Evolutionary conservation across 202 grass and related monocot genomes (phyloP).

Genomic region (Schoenoplectus tabernaemontani): DNA sequence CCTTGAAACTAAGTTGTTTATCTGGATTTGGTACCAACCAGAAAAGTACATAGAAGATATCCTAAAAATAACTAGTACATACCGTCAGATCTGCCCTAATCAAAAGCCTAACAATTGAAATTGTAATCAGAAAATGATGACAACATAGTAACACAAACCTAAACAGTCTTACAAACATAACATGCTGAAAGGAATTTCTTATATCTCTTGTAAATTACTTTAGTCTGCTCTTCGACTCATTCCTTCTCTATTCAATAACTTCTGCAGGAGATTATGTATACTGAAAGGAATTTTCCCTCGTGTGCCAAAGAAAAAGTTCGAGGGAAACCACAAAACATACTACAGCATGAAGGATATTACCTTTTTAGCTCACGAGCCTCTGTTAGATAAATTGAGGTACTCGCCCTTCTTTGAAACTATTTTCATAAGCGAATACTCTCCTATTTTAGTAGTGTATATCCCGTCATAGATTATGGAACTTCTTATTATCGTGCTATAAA

Average conservation of each 20-base stretch:
- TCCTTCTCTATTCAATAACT: neutral
- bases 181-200: too few species aligned
- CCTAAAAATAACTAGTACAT: too few species aligned
- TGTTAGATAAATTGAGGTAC: conserved; percentile 80
- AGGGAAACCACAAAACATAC: conserved; percentile 95
- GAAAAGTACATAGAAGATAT: too few species aligned
- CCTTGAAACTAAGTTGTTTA: too few species aligned
- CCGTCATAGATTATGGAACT: neutral
- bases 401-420: neutral
- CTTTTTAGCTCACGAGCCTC: conserved; percentile 69
- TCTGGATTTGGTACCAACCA: too few species aligned
- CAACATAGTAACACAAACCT: too few species aligned
- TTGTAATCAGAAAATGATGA: too few species aligned
- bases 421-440: neutral
- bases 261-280: conserved; percentile 85
- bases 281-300: conserved; percentile 81
- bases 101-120: too few species aligned
- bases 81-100: too few species aligned
- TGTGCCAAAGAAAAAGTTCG: conserved; percentile 84
- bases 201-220: too few species aligned
- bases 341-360: conserved; percentile 86
- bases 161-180: too few species aligned
- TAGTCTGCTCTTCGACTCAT: neutral
- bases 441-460: neutral
- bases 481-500: neutral